Conservation (phyloP, 345 rosid genomes). For the Salix dunnii region DNA sequence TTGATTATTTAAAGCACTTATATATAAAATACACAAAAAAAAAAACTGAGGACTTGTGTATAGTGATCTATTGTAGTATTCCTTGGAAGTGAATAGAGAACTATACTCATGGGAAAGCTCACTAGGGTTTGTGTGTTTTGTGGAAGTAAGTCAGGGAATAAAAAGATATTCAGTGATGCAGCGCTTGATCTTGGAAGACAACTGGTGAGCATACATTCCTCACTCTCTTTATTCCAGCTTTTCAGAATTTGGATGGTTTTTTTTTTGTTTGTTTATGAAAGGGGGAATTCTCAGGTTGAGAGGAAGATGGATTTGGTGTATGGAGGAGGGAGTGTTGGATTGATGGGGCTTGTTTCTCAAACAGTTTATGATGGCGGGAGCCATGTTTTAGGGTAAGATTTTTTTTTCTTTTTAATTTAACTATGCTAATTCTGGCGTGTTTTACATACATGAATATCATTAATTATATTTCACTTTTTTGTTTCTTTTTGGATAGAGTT, state of each 20-base stretch:
- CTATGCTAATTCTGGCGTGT: too few relatives aligned
- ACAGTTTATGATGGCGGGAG: conserved; percentile 35
- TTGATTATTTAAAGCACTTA: not conserved
- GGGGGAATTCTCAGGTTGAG: conserved; percentile 25
- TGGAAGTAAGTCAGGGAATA: conserved; percentile 43
- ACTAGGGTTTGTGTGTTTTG: conserved; percentile 45
- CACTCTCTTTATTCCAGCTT: not conserved
- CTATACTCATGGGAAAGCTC: conserved; percentile 34
- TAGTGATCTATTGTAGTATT: not conserved
- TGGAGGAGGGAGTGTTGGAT: conserved; percentile 44
- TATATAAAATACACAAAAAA: not conserved
- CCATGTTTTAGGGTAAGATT: conserved; percentile 36
- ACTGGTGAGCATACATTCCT: conserved; percentile 21
- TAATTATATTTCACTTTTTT: not conserved
- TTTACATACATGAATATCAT: too few relatives aligned
- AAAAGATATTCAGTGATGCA: conserved; percentile 37
- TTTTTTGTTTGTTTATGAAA: not conserved
- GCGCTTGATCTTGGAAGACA: conserved; percentile 36
- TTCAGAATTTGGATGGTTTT: not conserved
- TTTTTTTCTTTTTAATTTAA: too few relatives aligned
- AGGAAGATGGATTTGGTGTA: conserved; percentile 36
- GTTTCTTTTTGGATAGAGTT: conserved; percentile 15
- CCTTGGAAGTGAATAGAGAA: not conserved
- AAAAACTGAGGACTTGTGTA: not conserved
- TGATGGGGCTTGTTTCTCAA: conserved; percentile 42